Conservation (phyloP, 306 rosid species). For the Parietaria judaica region DNA sequence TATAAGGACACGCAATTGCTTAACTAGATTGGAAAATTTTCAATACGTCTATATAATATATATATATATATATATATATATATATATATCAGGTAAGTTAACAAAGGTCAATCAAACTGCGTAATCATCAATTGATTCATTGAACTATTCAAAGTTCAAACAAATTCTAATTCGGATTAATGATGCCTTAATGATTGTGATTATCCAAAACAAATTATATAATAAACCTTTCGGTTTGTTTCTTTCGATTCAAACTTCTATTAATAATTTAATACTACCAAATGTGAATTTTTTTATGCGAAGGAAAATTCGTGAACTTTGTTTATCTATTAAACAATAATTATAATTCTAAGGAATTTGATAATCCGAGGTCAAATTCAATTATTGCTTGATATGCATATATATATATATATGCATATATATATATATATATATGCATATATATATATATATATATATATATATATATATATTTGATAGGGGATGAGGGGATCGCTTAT, state of each 20-base stretch:
- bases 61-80: not conserved
- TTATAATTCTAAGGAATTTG: not conserved
- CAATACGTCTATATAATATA: not conserved
- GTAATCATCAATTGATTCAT: not conserved
- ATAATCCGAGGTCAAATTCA: not conserved
- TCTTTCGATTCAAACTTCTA: no score
- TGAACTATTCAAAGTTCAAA: constrained; percentile 13
- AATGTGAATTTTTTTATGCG: no score
- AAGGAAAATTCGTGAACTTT: no score
- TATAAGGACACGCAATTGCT: constrained; percentile 1
- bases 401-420: not conserved
- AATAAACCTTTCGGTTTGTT: not conserved
- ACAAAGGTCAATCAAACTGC: constrained; percentile 5
- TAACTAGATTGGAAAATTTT: not conserved
- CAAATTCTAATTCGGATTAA: not conserved
- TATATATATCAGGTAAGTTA: not conserved
- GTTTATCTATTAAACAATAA: no score
- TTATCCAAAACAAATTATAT: not conserved
- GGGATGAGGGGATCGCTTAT: no score
- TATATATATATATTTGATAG: no score
- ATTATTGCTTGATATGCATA: constrained; percentile 4
- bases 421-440: no score
- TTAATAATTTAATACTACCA: no score
- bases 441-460: no score
- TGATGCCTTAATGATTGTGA: not conserved